Percentiles rank a stretch among this genome's conserved stretches.
These are phyloP conservation scores for Casuarina cunninghamiana DNA, from an alignment of 306 rosid species.

Conservation along the genomic window DNA sequence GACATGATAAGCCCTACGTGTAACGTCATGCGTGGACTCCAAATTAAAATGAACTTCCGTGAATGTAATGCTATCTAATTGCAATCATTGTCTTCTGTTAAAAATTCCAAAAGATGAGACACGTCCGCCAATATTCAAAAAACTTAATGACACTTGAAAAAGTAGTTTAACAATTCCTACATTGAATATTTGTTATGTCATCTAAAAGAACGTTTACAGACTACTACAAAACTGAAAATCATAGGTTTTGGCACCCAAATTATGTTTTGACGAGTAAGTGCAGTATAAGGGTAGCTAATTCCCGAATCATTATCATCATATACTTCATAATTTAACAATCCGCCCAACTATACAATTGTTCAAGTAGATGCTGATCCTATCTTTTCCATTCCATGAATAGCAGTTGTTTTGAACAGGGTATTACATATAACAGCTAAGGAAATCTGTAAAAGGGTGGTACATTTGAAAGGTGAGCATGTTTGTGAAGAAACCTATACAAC, in stretches of 20 bases:
- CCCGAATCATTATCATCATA: not conserved
- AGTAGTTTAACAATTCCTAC: not conserved
- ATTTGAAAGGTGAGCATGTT: not conserved
- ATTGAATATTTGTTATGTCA: not conserved
- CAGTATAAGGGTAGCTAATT: not conserved
- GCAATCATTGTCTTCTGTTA: too few relatives aligned
- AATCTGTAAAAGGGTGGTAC: not conserved
- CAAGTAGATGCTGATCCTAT: not conserved
- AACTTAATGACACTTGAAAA: not conserved
- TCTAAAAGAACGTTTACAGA: not conserved
- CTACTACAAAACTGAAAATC: not conserved
- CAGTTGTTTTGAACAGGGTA: not conserved
- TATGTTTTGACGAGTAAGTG: not conserved
- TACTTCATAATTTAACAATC: not conserved
- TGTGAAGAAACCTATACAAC: not conserved
- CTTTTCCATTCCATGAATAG: not conserved
- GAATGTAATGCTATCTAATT: too few relatives aligned
- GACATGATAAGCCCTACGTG: slow-evolving; percentile 34
- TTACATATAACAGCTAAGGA: not conserved
- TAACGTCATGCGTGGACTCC: slow-evolving; percentile 9
- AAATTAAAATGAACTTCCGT: not conserved
- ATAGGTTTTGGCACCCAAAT: not conserved
- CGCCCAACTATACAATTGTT: not conserved
- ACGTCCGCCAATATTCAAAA: not conserved
- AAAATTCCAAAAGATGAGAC: too few relatives aligned